A percentile compares a stretch with the other conserved stretches of the same genome.
Conservation (phyloP, 768 basidiomycete genomes). For the Rossbeevera mucosa region DNA sequence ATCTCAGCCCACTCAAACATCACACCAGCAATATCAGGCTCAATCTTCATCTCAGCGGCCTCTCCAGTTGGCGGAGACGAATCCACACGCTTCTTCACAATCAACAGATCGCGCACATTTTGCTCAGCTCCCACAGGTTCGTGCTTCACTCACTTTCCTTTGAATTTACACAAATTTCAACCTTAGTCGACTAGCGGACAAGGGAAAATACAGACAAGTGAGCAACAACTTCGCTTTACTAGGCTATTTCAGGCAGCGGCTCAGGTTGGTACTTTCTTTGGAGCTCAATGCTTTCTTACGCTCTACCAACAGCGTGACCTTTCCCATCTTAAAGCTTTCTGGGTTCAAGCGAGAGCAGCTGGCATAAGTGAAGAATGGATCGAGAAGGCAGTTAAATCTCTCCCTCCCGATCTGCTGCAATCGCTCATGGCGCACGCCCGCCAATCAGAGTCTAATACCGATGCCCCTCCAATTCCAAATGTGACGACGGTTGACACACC, state of each 20-base stretch:
- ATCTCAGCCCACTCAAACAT: neutral
- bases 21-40: conserved; percentile 1
- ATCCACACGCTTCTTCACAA: neutral
- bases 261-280: conserved; percentile 15
- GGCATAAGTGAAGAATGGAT: conserved; percentile 23
- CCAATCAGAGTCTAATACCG: neutral
- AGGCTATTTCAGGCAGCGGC: conserved; percentile 19
- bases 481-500: neutral
- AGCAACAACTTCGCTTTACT: conserved; percentile 1
- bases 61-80: neutral
- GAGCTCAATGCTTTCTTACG: conserved; percentile 1
- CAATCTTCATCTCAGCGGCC: neutral
- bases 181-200: conserved; percentile 2
- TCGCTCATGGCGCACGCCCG: conserved; percentile 4
- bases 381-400: conserved; percentile 8
- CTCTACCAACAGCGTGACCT: conserved; percentile 13
- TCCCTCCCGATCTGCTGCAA: conserved; percentile 16
- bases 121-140: conserved; percentile 2
- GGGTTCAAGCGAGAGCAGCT: conserved; percentile 8
- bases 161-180: neutral
- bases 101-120: neutral
- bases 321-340: conserved; percentile 10
- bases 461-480: neutral
- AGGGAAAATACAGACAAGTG: conserved; percentile 6
- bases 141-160: neutral